Percentiles rank a stretch among this genome's conserved stretches.
These are phyloP conservation scores for Penicillium lividum DNA, from an alignment of 495 filamentous ascomycete genomes.

Conservation along the genomic window DNA sequence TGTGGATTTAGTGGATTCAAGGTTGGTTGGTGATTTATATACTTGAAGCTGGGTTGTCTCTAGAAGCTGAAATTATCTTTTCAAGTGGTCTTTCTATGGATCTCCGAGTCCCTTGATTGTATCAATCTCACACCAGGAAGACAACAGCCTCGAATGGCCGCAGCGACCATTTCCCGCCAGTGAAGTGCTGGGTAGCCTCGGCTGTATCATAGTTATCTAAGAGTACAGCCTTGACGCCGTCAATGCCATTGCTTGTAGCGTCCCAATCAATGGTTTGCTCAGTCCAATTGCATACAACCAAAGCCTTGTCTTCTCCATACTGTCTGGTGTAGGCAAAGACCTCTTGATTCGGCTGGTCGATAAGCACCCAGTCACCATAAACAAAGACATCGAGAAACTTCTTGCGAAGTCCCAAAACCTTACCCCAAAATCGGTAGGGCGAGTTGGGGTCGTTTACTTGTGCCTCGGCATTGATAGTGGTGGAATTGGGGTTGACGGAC, in stretches of 20 bases:
- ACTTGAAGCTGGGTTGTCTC: not conserved
- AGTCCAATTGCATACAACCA: conserved; percentile 57
- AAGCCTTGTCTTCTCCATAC: conserved; percentile 42
- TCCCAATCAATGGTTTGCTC: conserved; percentile 42
- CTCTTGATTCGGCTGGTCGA: conserved; percentile 46
- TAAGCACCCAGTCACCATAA: conserved; percentile 58
- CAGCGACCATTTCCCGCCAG: conserved; percentile 34
- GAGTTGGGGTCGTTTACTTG: conserved; percentile 48
- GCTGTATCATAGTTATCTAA: conserved; percentile 43
- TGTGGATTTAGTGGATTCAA: not conserved
- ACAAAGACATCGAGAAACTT: conserved; percentile 58
- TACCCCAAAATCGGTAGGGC: conserved; percentile 54
- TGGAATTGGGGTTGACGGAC: conserved; percentile 57
- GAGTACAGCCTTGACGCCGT: conserved; percentile 36
- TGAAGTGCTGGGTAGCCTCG: conserved; percentile 26
- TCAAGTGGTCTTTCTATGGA: not conserved
- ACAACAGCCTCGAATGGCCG: conserved; percentile 44
- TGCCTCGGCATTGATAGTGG: conserved; percentile 49
- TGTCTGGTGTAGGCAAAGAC: conserved; percentile 50
- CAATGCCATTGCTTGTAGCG: conserved; percentile 34
- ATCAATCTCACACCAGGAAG: conserved; percentile 21
- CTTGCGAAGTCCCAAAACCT: conserved; percentile 55
- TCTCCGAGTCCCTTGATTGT: too few species aligned
- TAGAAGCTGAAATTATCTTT: not conserved
- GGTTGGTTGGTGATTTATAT: not conserved